Conservation (phyloP, 441 rosid species). For the Kokia cookei region DNA sequence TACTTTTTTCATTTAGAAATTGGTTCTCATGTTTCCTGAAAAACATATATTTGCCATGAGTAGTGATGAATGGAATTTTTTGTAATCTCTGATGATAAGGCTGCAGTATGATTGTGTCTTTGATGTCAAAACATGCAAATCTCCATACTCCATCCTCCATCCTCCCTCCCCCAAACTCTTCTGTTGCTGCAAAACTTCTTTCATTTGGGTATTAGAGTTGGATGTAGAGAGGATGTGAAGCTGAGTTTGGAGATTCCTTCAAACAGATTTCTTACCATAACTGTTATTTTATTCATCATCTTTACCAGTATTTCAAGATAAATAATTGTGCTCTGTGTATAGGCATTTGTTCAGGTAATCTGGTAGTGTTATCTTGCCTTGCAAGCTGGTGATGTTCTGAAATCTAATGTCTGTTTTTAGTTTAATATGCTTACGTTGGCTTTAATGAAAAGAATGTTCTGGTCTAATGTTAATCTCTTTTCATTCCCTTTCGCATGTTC, state of each 20-base stretch:
- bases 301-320: neutral
- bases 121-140: slow-evolving; percentile 1
- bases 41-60: neutral
- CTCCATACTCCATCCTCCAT: neutral
- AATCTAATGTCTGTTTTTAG: neutral
- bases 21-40: neutral
- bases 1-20: neutral
- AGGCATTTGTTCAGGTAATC: neutral
- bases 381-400: neutral
- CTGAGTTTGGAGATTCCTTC: neutral
- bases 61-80: neutral
- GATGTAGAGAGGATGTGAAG: neutral
- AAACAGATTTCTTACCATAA: neutral
- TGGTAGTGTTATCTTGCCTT: neutral
- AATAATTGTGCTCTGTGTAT: neutral
- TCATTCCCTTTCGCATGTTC: neutral
- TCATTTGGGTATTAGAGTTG: neutral
- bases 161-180: neutral
- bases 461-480: neutral
- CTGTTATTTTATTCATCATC: neutral
- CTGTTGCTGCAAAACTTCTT: neutral
- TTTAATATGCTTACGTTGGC: neutral
- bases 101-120: neutral
- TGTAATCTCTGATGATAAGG: neutral
- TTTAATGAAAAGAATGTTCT: neutral